Conservation (phyloP, 1,284 basidiomycete genomes). For the Phylloboletellus chloephorus region DNA sequence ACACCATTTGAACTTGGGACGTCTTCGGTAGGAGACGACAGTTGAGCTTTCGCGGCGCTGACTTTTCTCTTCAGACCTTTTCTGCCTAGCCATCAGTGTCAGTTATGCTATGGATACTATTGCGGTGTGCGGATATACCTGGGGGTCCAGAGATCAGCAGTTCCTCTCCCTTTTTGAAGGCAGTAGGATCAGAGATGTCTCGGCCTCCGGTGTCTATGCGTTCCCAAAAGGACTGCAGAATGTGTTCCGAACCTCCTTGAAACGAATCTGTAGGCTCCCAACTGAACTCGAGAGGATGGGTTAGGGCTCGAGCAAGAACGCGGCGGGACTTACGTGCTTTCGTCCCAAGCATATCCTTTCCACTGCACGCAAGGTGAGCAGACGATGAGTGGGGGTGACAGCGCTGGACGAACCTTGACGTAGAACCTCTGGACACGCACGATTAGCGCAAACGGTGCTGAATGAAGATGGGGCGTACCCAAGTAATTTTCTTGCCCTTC, state of each 20-base stretch:
- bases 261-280: conserved; percentile 70
- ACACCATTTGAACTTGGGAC: conserved; percentile 8
- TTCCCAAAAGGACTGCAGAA: conserved; percentile 57
- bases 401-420: conserved; percentile 48
- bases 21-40: conserved; percentile 6
- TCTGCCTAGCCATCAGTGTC: conserved; percentile 12
- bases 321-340: conserved; percentile 58
- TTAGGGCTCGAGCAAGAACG: conserved; percentile 1
- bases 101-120: conserved; percentile 3
- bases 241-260: conserved; percentile 47
- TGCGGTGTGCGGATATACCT: conserved; percentile 35
- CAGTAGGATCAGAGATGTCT: conserved; percentile 42
- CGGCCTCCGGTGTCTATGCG: conserved; percentile 47
- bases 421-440: conserved; percentile 45
- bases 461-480: conserved; percentile 35
- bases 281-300: conserved; percentile 32
- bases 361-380: conserved; percentile 41
- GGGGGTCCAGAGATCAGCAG: conserved; percentile 54
- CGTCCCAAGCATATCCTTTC: conserved; percentile 56
- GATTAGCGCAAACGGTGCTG: conserved; percentile 19
- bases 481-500: conserved; percentile 40
- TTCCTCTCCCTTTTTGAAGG: conserved; percentile 52
- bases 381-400: not conserved
- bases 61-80: conserved; percentile 24
- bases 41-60: conserved; percentile 7